These are phyloP conservation scores for Glarea lozoyensis DNA, from an alignment of 495 filamentous ascomycete genomes.

Conservation along the genomic window DNA sequence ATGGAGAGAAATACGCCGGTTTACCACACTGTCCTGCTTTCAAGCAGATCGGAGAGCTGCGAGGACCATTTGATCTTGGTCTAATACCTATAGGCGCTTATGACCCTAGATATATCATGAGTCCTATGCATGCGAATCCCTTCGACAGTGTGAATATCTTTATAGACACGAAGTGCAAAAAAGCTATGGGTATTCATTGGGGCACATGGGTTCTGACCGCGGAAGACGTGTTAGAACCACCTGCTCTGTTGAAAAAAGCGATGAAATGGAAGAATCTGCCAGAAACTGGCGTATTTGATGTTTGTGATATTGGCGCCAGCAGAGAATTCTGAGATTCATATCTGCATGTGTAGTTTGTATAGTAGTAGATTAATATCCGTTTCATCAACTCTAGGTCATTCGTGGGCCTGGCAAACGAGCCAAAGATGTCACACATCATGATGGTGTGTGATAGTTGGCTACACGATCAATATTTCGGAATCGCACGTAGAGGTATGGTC, in stretches of 20 bases:
- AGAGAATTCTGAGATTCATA: constrained; percentile 53
- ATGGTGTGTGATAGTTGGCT: too few species aligned
- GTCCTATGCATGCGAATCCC: constrained; percentile 79
- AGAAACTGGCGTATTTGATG: constrained; percentile 78
- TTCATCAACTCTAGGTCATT: too few species aligned
- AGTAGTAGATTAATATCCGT: too few species aligned
- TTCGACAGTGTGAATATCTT: constrained; percentile 88
- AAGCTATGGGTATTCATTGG: constrained; percentile 90
- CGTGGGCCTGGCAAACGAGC: too few species aligned
- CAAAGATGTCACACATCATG: too few species aligned
- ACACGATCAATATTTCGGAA: too few species aligned
- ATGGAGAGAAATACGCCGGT: constrained; percentile 52
- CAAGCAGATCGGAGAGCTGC: constrained; percentile 68
- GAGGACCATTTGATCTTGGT: constrained; percentile 87
- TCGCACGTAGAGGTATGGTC: too few species aligned
- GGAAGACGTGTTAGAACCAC: constrained; percentile 82
- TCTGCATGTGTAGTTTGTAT: too few species aligned
- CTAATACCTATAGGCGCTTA: constrained; percentile 96
- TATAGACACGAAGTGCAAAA: constrained; percentile 71
- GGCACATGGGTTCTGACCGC: constrained; percentile 83
- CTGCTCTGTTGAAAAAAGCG: constrained; percentile 65
- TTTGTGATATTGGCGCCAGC: constrained; percentile 81
- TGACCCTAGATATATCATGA: constrained; percentile 65
- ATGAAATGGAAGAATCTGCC: constrained; percentile 56
- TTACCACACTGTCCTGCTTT: constrained; percentile 82